Conservation (phyloP, 164 flowering plant species). For the Echeveria elegans region DNA sequence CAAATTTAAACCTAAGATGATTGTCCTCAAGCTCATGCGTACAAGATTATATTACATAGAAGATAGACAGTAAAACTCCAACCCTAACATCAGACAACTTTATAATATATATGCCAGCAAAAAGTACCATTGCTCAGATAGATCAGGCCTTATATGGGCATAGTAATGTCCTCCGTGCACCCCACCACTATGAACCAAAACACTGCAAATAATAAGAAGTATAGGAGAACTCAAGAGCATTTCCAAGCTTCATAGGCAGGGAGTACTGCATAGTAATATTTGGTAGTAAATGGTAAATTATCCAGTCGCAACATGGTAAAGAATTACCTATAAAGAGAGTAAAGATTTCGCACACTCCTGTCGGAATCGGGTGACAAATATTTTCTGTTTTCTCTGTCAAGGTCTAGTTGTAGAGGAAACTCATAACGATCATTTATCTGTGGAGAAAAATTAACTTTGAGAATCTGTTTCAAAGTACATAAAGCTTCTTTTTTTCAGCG, state of each 20-base stretch:
- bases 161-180: constrained; percentile 59
- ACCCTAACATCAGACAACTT: too few species aligned
- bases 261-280: too few species aligned
- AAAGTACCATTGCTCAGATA: constrained; percentile 48
- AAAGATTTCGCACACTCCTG: constrained; percentile 28
- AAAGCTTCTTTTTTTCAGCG: neutral
- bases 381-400: constrained; percentile 27
- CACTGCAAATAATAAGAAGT: too few species aligned
- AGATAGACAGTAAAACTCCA: too few species aligned
- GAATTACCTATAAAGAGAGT: constrained; percentile 31
- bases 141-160: constrained; percentile 57
- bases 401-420: constrained; percentile 29
- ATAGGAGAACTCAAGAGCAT: too few species aligned
- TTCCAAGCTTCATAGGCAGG: too few species aligned
- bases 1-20: constrained; percentile 75
- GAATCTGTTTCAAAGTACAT: too few species aligned
- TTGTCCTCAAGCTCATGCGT: too few species aligned
- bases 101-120: too few species aligned
- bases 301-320: too few species aligned
- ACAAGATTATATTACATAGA: too few species aligned
- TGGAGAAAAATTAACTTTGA: neutral
- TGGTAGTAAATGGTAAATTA: too few species aligned
- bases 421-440: constrained; percentile 33
- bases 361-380: constrained; percentile 29
- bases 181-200: constrained; percentile 57